Conservation (phyloP, 2,329 filamentous ascomycete species). For the Aspergillus carbonarius region DNA sequence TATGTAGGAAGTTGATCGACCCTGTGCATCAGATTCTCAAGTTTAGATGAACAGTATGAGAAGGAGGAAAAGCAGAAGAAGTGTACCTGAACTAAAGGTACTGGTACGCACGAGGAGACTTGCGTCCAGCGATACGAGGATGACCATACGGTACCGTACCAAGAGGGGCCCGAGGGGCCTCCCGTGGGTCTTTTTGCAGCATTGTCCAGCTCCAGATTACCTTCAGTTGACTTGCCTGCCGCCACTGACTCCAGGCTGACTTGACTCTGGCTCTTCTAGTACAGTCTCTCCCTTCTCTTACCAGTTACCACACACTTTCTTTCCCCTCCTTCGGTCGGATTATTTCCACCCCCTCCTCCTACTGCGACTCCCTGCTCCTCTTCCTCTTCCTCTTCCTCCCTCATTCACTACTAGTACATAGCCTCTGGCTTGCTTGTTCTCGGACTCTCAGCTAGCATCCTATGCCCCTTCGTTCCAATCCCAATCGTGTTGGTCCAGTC, state of each 20-base stretch:
- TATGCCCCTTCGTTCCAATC: background rate
- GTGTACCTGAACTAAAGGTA: background rate
- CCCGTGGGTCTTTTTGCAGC: background rate
- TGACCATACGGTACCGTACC: background rate
- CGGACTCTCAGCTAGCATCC: background rate
- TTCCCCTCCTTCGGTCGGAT: conserved; percentile 9
- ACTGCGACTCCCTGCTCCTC: conserved; percentile 3
- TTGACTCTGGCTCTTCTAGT: background rate
- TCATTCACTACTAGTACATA: background rate
- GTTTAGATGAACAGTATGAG: no score
- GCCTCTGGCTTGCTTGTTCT: background rate
- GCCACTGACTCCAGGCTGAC: background rate
- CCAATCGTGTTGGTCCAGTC: background rate
- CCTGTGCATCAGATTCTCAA: no score
- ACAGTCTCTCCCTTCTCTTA: background rate
- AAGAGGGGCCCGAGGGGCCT: background rate
- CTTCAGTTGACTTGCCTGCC: background rate
- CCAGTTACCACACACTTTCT: background rate
- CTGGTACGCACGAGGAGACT: background rate
- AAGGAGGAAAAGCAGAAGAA: no score
- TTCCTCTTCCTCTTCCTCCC: conserved; percentile 12
- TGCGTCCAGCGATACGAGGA: background rate
- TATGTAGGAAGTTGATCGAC: no score
- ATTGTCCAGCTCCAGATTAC: background rate
- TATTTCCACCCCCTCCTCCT: conserved; percentile 12